Evolutionary conservation across 257 asterid genomes (phyloP), one percentile per base, ranked within the genome.

Genomic region (Solanum chilense): DNA sequence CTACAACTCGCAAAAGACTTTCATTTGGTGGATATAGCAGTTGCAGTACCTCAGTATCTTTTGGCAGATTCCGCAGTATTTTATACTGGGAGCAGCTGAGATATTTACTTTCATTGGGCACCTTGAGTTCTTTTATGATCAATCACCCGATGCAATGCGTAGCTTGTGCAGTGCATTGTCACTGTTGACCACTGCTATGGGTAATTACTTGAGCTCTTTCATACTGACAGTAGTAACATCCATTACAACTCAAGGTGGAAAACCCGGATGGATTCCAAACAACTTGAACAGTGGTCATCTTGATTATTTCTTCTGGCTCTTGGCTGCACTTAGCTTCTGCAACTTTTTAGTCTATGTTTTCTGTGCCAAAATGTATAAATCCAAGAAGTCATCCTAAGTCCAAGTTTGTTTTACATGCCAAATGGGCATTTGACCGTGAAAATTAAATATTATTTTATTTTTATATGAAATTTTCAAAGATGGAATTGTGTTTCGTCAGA

Each of bases 131-230:
- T 95, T 96, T 88, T 95, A 96, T 76, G 98, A 95, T 81, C 98
- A 96, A 86, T 96, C 99, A 1, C 98, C 98, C 0, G 99, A 95
- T n/a, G 99, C 99, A 27, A 96, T 95, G 98, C 95, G 99, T 84
- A 96, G 98, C 77, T 90, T 95, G 91, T 96, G 98, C 88, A 92
- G 95, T 8, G 99, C 98, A 3, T 60, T 96, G 78, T 85, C 98
- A 1, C 94, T 96, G 47, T 91, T 95, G 70, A 94, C 97, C 1
- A 93, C 90, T 20, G 86, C 96, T 2, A 87, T 96, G 88, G 98
- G 98, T 1, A 95, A 94, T 86, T 96, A 95, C 89, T 68, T 93
- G 91, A 94, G 98, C 93, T 89, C 98, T 14, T 91, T 94, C 41
- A 93, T 95, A 45, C 88, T 96, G 89, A 96, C 96, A 0, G 90